A percentile compares a stretch with the other conserved stretches of the same genome.
Conservation (phyloP, 306 rosid genomes). For the Rubus parviflorus region DNA sequence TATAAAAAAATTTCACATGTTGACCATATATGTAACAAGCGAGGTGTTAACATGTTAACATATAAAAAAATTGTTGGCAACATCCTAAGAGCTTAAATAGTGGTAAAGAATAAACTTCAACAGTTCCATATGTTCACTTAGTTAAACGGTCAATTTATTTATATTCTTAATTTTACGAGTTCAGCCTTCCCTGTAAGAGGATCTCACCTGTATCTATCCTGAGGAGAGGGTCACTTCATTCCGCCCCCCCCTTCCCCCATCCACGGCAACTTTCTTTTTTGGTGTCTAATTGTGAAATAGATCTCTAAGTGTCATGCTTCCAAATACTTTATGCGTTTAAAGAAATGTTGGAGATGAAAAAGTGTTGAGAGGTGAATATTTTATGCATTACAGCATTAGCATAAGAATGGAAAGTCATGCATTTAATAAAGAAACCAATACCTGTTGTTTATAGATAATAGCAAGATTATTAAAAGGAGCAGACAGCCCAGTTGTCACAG, state of each 20-base stretch:
- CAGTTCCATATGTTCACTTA: neutral
- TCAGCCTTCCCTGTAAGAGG: neutral
- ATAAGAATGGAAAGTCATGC: neutral
- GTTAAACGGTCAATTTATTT: neutral
- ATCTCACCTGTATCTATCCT: neutral
- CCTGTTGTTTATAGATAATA: conserved; percentile 94
- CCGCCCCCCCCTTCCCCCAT: neutral
- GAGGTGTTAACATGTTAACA: neutral
- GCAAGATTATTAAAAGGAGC: conserved; percentile 97
- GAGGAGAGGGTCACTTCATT: no score
- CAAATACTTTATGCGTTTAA: neutral
- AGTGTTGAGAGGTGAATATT: neutral
- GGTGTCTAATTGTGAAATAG: neutral
- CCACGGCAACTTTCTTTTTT: neutral
- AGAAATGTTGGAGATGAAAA: neutral
- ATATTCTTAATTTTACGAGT: neutral
- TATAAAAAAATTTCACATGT: neutral
- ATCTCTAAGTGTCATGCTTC: neutral
- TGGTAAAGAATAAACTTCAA: neutral
- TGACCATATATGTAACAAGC: neutral
- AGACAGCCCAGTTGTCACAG: conserved; percentile 90
- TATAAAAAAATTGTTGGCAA: neutral
- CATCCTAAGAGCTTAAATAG: neutral
- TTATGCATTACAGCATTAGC: neutral
- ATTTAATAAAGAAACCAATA: conserved; percentile 15